Percentiles rank a stretch among this genome's conserved stretches.
These are phyloP conservation scores for Chrysanthemum makinoi DNA, from an alignment of 129 eudicot genomes.

Conservation along the genomic window DNA sequence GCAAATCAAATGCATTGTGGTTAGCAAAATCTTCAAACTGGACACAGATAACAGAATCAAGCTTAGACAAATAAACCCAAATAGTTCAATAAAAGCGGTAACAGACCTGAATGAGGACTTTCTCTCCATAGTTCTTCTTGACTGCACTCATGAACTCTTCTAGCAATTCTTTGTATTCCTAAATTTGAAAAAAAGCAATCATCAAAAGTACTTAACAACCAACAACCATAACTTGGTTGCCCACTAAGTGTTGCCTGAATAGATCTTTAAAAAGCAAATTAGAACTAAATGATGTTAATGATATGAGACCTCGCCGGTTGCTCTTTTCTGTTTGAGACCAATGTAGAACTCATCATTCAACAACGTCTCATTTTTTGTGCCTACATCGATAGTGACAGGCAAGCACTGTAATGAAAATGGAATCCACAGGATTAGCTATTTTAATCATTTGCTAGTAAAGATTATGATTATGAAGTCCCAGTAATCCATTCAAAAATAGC, in stretches of 20 bases:
- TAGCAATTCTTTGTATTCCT: slow-evolving; percentile 87
- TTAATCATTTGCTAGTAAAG: neutral
- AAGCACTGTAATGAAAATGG: slow-evolving; percentile 52
- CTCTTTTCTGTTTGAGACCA: slow-evolving; percentile 81
- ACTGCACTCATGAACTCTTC: slow-evolving; percentile 96
- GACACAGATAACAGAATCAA: neutral
- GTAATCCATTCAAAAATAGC: neutral
- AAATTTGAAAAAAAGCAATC: slow-evolving; percentile 14
- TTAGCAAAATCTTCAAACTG: slow-evolving; percentile 96
- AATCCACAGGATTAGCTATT: neutral
- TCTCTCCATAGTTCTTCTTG: slow-evolving; percentile 92
- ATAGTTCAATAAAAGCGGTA: neutral
- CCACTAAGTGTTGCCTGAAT: neutral
- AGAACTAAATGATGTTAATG: neutral
- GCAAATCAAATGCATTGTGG: slow-evolving; percentile 94
- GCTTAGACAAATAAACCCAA: neutral
- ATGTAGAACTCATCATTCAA: slow-evolving; percentile 86
- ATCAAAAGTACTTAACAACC: slow-evolving; percentile 1
- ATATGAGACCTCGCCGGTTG: slow-evolving; percentile 73
- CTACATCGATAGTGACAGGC: slow-evolving; percentile 91
- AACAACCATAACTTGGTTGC: neutral
- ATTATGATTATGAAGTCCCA: too few relatives aligned
- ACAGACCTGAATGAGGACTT: slow-evolving; percentile 71
- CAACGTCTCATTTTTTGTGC: slow-evolving; percentile 81
- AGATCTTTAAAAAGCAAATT: neutral